phyloP scores from a whole-genome alignment of 2,329 filamentous ascomycete genomes.

The Drechmeria coniospora region DNA sequence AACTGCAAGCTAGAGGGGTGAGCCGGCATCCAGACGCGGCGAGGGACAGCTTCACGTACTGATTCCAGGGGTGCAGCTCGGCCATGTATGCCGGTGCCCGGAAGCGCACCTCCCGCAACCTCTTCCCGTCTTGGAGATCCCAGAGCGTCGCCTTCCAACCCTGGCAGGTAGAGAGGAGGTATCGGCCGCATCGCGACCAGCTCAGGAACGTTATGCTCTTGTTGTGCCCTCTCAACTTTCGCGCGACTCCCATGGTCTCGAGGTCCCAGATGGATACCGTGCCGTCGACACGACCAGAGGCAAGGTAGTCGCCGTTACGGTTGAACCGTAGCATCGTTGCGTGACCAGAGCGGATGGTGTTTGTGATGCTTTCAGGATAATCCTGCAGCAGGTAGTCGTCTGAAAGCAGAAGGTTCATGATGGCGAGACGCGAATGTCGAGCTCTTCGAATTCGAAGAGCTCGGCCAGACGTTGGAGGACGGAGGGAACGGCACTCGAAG shows the following conservation, averaged over 20 bases:
- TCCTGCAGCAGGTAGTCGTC: slow-evolving; percentile 56
- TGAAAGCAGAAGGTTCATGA: slow-evolving; percentile 44
- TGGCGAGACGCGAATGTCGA: slow-evolving; percentile 4
- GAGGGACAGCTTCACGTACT: slow-evolving; percentile 32
- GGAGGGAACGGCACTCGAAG: too few species aligned
- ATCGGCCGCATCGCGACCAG: slow-evolving; percentile 86
- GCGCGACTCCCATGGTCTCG: slow-evolving; percentile 90
- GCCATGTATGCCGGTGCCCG: slow-evolving; percentile 90
- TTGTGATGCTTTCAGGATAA: slow-evolving; percentile 80
- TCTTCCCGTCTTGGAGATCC: slow-evolving; percentile 60
- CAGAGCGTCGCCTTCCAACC: slow-evolving; percentile 95
- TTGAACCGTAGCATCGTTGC: slow-evolving; percentile 70
- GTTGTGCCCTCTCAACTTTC: slow-evolving; percentile 85
- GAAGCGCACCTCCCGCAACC: slow-evolving; percentile 76
- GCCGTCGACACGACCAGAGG: slow-evolving; percentile 85
- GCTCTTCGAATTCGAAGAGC: slow-evolving; percentile 4
- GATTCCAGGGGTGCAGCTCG: slow-evolving; percentile 81
- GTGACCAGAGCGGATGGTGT: slow-evolving; percentile 62
- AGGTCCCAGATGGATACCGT: slow-evolving; percentile 93
- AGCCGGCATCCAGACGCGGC: slow-evolving; percentile 3
- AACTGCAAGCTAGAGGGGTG: slow-evolving; percentile 53
- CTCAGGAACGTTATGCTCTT: slow-evolving; percentile 87
- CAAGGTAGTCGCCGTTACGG: slow-evolving; percentile 83
- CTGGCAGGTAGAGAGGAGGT: slow-evolving; percentile 81
- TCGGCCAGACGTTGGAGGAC: neutral